Percentiles rank a stretch among this genome's conserved stretches.
Evolutionary conservation across 2,329 filamentous ascomycete genomes (phyloP).

Genomic region (Colletotrichum noveboracense): DNA sequence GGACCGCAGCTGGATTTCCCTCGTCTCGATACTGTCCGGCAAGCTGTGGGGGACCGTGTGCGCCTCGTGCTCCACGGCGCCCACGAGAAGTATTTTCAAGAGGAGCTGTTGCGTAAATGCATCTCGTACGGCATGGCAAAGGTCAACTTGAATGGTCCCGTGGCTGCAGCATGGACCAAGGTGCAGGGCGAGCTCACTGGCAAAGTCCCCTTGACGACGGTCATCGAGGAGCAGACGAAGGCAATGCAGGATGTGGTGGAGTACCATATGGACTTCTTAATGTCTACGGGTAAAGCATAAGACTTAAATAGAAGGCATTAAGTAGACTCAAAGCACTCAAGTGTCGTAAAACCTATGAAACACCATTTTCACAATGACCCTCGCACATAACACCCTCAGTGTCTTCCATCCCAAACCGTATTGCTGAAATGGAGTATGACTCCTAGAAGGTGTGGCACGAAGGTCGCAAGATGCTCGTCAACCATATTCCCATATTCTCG

Average conservation of each 20-base stretch:
- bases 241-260: constrained; percentile 55
- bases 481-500: background rate
- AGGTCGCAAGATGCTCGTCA: background rate
- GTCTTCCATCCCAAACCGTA: background rate
- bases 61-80: constrained; percentile 54
- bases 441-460: background rate
- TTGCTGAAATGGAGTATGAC: background rate
- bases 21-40: constrained; percentile 19
- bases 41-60: background rate
- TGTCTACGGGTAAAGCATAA: background rate
- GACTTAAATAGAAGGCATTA: background rate
- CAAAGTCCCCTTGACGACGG: constrained; percentile 50
- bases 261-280: constrained; percentile 42
- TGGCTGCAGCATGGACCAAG: constrained; percentile 54
- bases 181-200: constrained; percentile 48
- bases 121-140: constrained; percentile 52
- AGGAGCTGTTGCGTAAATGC: constrained; percentile 29
- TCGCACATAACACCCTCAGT: background rate
- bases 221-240: constrained; percentile 51
- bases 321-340: background rate
- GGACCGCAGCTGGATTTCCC: constrained; percentile 67
- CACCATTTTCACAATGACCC: background rate
- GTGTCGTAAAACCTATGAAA: background rate
- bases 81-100: constrained; percentile 7
- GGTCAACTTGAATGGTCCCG: constrained; percentile 53